A percentile compares a stretch with the other conserved stretches of the same genome.
Conservation (phyloP, 1,139 yeast genomes). For the Pichia sp. region DNA sequence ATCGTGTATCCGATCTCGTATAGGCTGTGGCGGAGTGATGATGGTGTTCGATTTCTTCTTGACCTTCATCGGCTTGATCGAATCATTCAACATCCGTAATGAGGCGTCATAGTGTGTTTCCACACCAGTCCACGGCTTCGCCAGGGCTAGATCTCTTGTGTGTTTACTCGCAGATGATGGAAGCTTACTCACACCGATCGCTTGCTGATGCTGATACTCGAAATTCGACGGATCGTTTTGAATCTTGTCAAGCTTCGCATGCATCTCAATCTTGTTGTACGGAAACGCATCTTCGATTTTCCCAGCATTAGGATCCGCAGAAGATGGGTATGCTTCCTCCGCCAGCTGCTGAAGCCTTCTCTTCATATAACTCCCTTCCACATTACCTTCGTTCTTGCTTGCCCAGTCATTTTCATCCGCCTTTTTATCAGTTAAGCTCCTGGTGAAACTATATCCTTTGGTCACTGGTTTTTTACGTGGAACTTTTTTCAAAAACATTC, state of each 20-base stretch:
- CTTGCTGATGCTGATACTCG: constrained; percentile 35
- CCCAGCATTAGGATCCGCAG: constrained; percentile 34
- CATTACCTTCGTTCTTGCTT: constrained; percentile 7
- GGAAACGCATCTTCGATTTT: constrained; percentile 26
- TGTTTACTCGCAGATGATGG: constrained; percentile 47
- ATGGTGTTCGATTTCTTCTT: constrained; percentile 19
- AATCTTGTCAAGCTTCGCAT: constrained; percentile 27
- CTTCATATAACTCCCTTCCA: constrained; percentile 34
- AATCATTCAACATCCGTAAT: constrained; percentile 61
- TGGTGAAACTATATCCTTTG: neutral
- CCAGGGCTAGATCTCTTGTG: constrained; percentile 49
- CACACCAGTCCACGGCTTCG: constrained; percentile 66
- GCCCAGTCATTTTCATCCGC: neutral
- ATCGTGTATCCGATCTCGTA: constrained; percentile 41
- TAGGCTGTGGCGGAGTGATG: constrained; percentile 31
- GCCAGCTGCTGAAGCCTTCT: constrained; percentile 38
- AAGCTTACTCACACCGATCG: constrained; percentile 37
- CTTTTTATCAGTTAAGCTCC: neutral
- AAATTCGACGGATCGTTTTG: constrained; percentile 30
- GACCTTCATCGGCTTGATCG: constrained; percentile 43
- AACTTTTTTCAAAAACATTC: neutral
- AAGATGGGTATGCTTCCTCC: constrained; percentile 36
- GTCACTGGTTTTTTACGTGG: neutral
- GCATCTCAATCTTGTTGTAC: constrained; percentile 21
- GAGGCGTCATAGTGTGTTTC: constrained; percentile 51